These are phyloP conservation scores for Aaosphaeria arxii DNA, from an alignment of 2,329 filamentous ascomycete species.

Conservation along the genomic window DNA sequence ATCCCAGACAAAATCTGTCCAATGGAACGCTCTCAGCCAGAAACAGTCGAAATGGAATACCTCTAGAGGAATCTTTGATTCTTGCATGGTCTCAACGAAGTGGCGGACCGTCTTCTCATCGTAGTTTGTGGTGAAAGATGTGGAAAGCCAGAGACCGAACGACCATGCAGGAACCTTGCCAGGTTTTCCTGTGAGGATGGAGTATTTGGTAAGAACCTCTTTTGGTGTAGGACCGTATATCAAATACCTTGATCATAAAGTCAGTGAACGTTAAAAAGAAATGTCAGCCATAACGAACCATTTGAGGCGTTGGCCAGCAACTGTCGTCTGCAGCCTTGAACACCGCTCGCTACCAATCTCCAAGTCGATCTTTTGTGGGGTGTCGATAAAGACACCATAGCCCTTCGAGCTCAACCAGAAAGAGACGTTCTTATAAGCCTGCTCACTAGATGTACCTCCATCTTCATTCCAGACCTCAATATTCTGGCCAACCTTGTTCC, in stretches of 20 bases:
- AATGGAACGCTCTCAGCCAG: slow-evolving; percentile 73
- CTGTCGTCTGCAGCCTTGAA: slow-evolving; percentile 65
- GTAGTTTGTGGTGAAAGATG: slow-evolving; percentile 72
- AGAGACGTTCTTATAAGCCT: slow-evolving; percentile 70
- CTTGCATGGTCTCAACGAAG: slow-evolving; percentile 68
- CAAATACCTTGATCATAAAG: slow-evolving; percentile 50
- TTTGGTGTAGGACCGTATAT: slow-evolving; percentile 71
- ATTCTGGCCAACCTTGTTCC: slow-evolving; percentile 72
- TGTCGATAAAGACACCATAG: slow-evolving; percentile 75
- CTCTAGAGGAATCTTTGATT: slow-evolving; percentile 62
- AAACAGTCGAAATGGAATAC: slow-evolving; percentile 78
- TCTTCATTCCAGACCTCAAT: slow-evolving; percentile 63
- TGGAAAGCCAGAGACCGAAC: slow-evolving; percentile 74
- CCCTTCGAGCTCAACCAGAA: slow-evolving; percentile 71
- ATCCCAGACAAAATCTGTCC: slow-evolving; percentile 74
- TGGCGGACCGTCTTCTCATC: slow-evolving; percentile 65
- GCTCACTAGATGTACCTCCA: slow-evolving; percentile 64
- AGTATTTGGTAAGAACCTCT: slow-evolving; percentile 67
- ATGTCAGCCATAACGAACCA: slow-evolving; percentile 38
- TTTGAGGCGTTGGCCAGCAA: slow-evolving; percentile 67
- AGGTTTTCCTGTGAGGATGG: slow-evolving; percentile 64
- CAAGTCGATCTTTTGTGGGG: slow-evolving; percentile 65
- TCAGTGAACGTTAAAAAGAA: background rate
- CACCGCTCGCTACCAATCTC: slow-evolving; percentile 74
- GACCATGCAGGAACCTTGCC: slow-evolving; percentile 69